phyloP scores from a whole-genome alignment of 1,284 basidiomycete species.

The Cryptococcus sp. region DNA sequence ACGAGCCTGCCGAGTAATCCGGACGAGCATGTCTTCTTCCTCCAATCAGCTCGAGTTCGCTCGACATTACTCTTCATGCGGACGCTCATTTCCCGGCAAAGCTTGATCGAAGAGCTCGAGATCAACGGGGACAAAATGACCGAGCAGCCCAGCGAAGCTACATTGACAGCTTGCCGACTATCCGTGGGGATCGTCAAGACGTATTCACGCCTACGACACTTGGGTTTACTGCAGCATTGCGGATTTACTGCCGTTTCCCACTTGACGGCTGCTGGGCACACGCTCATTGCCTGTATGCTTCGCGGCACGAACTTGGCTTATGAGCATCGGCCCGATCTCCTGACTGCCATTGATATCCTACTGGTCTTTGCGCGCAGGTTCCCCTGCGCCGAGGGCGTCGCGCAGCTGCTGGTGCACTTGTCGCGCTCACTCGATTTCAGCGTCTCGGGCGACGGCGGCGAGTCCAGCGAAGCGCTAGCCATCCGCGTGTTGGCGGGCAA shows the following conservation, averaged over 20 bases:
- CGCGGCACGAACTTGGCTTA: constrained; percentile 4
- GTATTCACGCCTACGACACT: constrained; percentile 5
- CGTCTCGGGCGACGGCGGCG: neutral
- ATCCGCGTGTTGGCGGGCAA: constrained; percentile 14
- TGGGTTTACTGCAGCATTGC: constrained; percentile 14
- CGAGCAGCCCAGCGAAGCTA: constrained; percentile 9
- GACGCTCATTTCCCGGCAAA: constrained; percentile 14
- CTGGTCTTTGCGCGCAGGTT: constrained; percentile 5
- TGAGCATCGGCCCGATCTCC: constrained; percentile 12
- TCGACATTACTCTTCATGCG: constrained; percentile 14
- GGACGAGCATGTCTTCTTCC: constrained; percentile 5
- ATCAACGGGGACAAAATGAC: neutral
- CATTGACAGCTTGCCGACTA: constrained; percentile 6
- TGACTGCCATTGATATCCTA: constrained; percentile 16
- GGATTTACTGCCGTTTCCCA: constrained; percentile 15
- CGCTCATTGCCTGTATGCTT: constrained; percentile 16
- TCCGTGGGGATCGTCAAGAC: constrained; percentile 11
- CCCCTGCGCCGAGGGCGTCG: constrained; percentile 9
- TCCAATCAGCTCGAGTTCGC: constrained; percentile 9
- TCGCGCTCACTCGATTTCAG: constrained; percentile 8
- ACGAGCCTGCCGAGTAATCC: neutral
- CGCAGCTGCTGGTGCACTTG: constrained; percentile 9
- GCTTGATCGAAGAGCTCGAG: constrained; percentile 17
- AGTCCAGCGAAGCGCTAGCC: constrained; percentile 12
- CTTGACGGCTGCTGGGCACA: constrained; percentile 16